Evolutionary conservation across 2,329 filamentous ascomycete genomes (phyloP), one percentile per base, ranked within the genome.

Genomic region (Cladophialophora psammophila): DNA sequence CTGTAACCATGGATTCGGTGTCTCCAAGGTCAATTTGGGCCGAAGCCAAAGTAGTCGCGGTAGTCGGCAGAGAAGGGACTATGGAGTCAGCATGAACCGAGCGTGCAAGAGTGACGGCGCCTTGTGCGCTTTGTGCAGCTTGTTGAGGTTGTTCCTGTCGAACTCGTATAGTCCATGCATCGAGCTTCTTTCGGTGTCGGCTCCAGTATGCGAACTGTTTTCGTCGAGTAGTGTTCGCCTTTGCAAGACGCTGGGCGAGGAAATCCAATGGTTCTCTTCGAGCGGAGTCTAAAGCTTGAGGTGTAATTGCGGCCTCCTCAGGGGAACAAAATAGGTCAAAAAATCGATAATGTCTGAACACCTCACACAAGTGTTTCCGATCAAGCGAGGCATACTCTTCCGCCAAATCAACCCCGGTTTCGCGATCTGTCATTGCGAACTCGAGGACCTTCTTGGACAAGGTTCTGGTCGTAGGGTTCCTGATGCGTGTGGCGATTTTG

Each of bases 201-300:
- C 59, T 52, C 67, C 69, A 69, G 55, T 69, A 65, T 13, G 36
- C 56, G 38, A 71, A 68, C 40, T 69, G 69, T 57, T 67, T 55
- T 53, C 67, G 65, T 35, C 69, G 50, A 13, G 20, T 52, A n/a
- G 57, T 69, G 32, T 68, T 71, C 15, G 69, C 67, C 13, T 53
- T 60, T 18, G 69, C 67, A 52, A 71, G 50, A 9, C 69, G 67
- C 15, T 68, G 60, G 8, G 63, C 59, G 12, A 71, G 54, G 52
- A 52, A 68, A 12, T 20, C 36, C 20, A 45, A n/a, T 5, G 18
- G 31, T 36, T 60, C 55, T 60, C 56, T 40, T 31, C 5, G 31
- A 48, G 50, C 48, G 10, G 15, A 10, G 5, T 45, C 40, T n/a
- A 45, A 8, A 45, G 4, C 40, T n/a, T 45, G 40, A n/a, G 13